Evolutionary conservation across 257 asterid species (phyloP).

Genomic region (Mitragyna speciosa): DNA sequence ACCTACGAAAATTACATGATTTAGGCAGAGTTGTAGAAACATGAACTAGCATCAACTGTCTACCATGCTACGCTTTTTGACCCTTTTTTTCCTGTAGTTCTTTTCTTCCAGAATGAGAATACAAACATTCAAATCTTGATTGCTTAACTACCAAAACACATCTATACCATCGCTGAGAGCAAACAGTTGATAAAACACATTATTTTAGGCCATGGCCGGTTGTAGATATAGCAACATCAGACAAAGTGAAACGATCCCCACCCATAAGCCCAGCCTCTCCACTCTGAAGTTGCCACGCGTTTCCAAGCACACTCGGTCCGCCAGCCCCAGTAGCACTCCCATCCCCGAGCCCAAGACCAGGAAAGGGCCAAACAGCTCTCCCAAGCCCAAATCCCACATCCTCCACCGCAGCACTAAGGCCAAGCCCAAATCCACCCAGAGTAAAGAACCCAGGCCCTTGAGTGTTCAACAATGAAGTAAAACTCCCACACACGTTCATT

Average conservation of each 20-base stretch:
- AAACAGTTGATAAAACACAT: constrained; percentile 3
- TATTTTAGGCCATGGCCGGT: constrained; percentile 53
- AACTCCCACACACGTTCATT: constrained; percentile 51
- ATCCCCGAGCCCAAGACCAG: constrained; percentile 40
- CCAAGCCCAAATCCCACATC: constrained; percentile 73
- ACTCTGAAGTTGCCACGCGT: constrained; percentile 70
- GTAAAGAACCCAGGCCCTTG: constrained; percentile 59
- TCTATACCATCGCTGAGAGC: no score
- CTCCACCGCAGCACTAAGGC: constrained; percentile 47
- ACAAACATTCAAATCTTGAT: no score
- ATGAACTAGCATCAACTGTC: no score
- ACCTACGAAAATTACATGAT: no score
- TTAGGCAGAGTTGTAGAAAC: no score
- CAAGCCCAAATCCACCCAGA: constrained; percentile 65
- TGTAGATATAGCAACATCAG: constrained; percentile 74
- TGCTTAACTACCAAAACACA: no score
- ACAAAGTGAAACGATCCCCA: constrained; percentile 55
- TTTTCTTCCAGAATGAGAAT: no score
- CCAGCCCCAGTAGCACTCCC: constrained; percentile 32
- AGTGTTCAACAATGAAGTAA: constrained; percentile 63
- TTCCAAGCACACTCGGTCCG: constrained; percentile 27
- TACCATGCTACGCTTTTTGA: no score
- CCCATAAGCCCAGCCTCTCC: constrained; percentile 46
- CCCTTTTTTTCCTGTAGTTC: no score
- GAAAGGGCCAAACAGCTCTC: constrained; percentile 58